These are phyloP conservation scores for Paracamarosporium sp. DNA, from an alignment of 2,329 filamentous ascomycete species.

Conservation along the genomic window DNA sequence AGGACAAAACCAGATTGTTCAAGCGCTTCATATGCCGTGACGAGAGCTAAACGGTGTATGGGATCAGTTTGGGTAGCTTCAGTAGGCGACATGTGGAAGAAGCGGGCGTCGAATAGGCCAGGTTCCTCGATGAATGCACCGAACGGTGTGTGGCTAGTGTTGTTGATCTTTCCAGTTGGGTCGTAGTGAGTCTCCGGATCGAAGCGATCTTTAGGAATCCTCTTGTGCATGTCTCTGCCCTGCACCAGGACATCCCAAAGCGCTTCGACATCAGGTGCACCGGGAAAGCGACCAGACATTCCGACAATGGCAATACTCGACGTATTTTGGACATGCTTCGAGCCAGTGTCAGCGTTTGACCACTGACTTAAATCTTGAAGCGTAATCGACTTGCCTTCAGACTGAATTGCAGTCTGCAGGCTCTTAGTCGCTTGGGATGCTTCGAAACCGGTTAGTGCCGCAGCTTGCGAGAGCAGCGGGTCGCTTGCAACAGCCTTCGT, in stretches of 20 bases:
- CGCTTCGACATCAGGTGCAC: conserved; percentile 25
- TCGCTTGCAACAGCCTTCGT: neutral
- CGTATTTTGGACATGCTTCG: neutral
- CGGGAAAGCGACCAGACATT: conserved; percentile 29
- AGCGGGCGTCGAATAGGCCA: conserved; percentile 32
- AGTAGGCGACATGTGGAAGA: conserved; percentile 39
- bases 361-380: neutral
- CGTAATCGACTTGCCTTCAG: neutral
- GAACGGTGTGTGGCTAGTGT: conserved; percentile 18
- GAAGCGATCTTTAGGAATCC: conserved; percentile 31
- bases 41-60: conserved; percentile 26
- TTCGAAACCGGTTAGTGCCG: conserved; percentile 1
- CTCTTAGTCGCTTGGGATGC: neutral
- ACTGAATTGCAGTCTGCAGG: conserved; percentile 4
- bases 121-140: conserved; percentile 32
- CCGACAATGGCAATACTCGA: conserved; percentile 28
- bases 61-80: conserved; percentile 35
- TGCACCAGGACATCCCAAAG: conserved; percentile 46
- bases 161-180: conserved; percentile 18
- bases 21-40: conserved; percentile 31
- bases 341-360: neutral
- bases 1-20: conserved; percentile 30
- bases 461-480: neutral
- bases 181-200: conserved; percentile 26
- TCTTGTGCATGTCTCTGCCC: conserved; percentile 32